Conservation (phyloP, 176 grass and related monocot species). For the Zoysia japonica region DNA sequence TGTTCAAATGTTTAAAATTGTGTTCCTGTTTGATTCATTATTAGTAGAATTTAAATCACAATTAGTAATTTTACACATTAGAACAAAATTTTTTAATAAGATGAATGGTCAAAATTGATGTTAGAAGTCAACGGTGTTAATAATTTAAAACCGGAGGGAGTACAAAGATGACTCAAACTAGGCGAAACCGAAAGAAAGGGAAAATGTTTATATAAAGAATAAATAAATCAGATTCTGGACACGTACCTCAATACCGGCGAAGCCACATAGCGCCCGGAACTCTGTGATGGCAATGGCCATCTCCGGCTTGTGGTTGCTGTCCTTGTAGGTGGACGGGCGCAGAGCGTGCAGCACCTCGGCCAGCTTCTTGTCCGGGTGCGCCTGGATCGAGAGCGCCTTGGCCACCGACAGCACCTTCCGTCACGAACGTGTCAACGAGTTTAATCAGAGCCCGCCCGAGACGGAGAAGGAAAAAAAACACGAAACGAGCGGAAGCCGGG, state of each 20-base stretch:
- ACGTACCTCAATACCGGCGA: slow-evolving; percentile 64
- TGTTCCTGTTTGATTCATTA: too few species aligned
- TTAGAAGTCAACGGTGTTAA: too few species aligned
- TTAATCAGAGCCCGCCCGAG: slow-evolving; percentile 1
- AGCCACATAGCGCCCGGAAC: slow-evolving; percentile 90
- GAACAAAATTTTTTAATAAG: too few species aligned
- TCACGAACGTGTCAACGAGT: neutral
- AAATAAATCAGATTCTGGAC: neutral
- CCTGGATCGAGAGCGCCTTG: slow-evolving; percentile 92
- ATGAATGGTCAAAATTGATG: too few species aligned
- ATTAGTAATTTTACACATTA: too few species aligned
- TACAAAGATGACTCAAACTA: neutral
- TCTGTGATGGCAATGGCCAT: slow-evolving; percentile 94
- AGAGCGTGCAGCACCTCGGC: slow-evolving; percentile 66
- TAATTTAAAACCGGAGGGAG: too few species aligned
- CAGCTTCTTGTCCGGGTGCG: slow-evolving; percentile 90
- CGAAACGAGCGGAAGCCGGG: neutral
- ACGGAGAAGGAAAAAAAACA: neutral
- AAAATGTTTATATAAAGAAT: neutral
- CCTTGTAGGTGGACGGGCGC: slow-evolving; percentile 73
- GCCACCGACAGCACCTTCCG: slow-evolving; percentile 84
- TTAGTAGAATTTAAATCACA: too few species aligned
- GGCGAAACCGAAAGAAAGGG: too few species aligned
- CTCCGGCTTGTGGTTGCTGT: slow-evolving; percentile 93
- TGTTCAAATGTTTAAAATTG: too few species aligned